Evolutionary conservation across 2,329 filamentous ascomycete species (phyloP).

Genomic region (Chrysosporium queenslandicum): DNA sequence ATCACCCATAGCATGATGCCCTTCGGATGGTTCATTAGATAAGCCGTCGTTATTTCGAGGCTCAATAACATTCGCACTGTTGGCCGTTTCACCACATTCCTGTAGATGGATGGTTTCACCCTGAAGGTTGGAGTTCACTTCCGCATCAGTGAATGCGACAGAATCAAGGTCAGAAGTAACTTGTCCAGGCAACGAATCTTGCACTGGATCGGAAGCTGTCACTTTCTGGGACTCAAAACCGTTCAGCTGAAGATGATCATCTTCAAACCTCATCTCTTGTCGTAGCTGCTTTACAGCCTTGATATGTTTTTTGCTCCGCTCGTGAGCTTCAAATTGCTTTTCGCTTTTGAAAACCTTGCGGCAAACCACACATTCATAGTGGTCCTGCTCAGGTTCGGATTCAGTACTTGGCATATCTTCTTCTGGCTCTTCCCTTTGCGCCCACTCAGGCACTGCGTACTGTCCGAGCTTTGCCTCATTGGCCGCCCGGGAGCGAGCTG

Average conservation of each 20-base stretch:
- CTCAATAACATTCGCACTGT: no score
- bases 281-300: conserved; percentile 75
- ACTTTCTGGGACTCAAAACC: background rate
- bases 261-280: conserved; percentile 73
- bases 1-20: no score
- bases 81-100: no score
- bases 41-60: no score
- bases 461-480: conserved; percentile 64
- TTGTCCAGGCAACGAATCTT: background rate
- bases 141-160: background rate
- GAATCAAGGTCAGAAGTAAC: background rate
- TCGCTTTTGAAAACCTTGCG: conserved; percentile 72
- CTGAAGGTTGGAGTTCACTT: background rate
- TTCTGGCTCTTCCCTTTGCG: conserved; percentile 47
- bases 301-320: conserved; percentile 91
- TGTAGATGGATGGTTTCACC: background rate
- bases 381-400: conserved; percentile 42
- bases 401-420: conserved; percentile 41
- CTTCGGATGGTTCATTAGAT: no score
- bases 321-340: conserved; percentile 81
- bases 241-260: conserved; percentile 40
- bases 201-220: background rate
- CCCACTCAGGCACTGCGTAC: conserved; percentile 63
- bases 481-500: conserved; percentile 68
- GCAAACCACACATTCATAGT: conserved; percentile 55